Evolutionary conservation across 176 grass and related monocot genomes (phyloP).

Genomic region (Guadua angustifolia): DNA sequence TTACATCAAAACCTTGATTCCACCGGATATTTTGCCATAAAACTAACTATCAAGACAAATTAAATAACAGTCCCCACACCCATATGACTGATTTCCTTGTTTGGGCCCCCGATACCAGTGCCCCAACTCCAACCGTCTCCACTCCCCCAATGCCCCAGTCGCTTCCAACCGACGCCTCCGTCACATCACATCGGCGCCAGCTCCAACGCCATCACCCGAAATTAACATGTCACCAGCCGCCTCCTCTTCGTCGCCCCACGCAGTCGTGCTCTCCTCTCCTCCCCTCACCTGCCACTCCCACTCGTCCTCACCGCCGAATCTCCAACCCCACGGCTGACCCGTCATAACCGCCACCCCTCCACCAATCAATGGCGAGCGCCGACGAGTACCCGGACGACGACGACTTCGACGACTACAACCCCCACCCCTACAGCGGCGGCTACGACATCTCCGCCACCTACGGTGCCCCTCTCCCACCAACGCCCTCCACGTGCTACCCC

Average conservation of each 20-base stretch:
- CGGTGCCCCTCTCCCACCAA: constrained; percentile 56
- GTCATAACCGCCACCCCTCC: background rate
- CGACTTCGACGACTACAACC: constrained; percentile 83
- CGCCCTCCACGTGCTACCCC: constrained; percentile 51
- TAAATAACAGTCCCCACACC: too few relatives aligned
- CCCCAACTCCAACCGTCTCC: too few relatives aligned
- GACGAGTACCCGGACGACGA: constrained; percentile 51
- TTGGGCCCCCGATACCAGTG: too few relatives aligned
- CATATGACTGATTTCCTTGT: too few relatives aligned
- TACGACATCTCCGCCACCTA: constrained; percentile 80
- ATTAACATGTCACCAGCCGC: constrained; percentile 41
- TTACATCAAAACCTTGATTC: too few relatives aligned
- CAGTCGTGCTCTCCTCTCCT: background rate
- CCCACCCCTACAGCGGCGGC: constrained; percentile 80
- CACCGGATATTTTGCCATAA: too few relatives aligned
- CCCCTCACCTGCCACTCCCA: background rate
- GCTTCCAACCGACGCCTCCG: constrained; percentile 29
- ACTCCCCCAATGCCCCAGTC: background rate
- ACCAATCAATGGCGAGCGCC: constrained; percentile 15
- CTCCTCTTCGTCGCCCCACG: background rate
- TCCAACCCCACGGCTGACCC: background rate
- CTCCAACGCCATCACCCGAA: constrained; percentile 37
- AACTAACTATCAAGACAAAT: too few relatives aligned
- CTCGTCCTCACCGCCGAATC: background rate
- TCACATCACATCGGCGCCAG: constrained; percentile 3